Base-by-base conservation (phyloP, 129 eudicot species). In the Escallonia rubra region DNA sequence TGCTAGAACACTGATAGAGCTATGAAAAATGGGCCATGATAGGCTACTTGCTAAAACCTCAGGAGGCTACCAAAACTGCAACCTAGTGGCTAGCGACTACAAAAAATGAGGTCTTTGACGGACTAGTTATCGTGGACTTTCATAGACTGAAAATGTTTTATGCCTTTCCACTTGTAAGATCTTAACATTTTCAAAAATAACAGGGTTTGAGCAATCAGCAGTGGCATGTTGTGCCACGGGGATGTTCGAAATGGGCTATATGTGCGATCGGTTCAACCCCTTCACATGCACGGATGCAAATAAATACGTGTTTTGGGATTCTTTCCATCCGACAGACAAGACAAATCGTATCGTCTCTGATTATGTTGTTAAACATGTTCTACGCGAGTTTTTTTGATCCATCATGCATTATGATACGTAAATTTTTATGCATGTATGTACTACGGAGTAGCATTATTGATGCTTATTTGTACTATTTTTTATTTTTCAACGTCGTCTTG, bases 171-270 rank as follows among this genome's bases (percentile, higher is more conserved):
- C 34, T 23, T 23, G 34, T 23, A 23, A 23, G 34, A 23, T 23
- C 34, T 23, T 23, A 23, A 23, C 34, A 23, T 23, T 23, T 23
- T 50, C 4, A 1, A 8, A 50, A 50, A 4, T 50, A 69, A 54
- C 77, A 90, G 96, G 96, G 5, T 90, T 90, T 6, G 94, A 86
- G 43, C 78, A 71, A 0, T 74, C 86, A 8, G 73, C 76, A 15
- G 72, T 79, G 34, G 96, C 94, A 40, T 90, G 96, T 77, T 90
- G 96, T 68, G 76, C 90, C 3, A 71, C 96, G 43, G 96, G 96
- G 53, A 41, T 74, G 64, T 86, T 86, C 40, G 96, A 90, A 72
- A 90, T 90, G 90, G 82, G 94, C 7, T 90, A 81, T 54, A n/a
- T 74, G 75, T 90, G 96, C n/a, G 78, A 86, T 44, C 65, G 68